phyloP scores from a whole-genome alignment of 2,329 filamentous ascomycete species.

The Aureobasidium sp. region DNA sequence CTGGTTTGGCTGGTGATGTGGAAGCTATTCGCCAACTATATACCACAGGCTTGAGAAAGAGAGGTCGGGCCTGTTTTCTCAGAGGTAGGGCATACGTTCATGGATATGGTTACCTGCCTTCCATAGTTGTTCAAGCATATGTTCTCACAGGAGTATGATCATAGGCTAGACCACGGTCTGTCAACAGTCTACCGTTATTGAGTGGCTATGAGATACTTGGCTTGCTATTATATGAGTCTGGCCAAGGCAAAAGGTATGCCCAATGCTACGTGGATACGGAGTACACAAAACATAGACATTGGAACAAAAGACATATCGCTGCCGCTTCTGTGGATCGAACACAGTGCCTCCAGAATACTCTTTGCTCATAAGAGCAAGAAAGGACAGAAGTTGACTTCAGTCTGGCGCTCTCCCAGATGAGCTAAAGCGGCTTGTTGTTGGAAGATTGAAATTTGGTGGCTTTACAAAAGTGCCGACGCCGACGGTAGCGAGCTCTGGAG shows the following conservation, averaged over 20 bases:
- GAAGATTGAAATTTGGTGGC: not conserved
- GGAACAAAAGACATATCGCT: not conserved
- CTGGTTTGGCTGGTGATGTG: not conserved
- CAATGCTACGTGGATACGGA: not conserved
- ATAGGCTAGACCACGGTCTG: not conserved
- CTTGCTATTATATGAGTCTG: not conserved
- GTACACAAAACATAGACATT: not conserved
- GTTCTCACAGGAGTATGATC: not conserved
- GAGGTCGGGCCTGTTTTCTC: not conserved
- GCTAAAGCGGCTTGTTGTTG: constrained; percentile 14
- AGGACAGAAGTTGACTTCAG: constrained; percentile 17
- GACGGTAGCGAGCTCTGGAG: not conserved
- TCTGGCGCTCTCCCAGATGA: constrained; percentile 18
- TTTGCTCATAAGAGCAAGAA: too few species aligned
- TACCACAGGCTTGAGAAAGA: too few species aligned
- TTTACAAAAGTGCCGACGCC: not conserved
- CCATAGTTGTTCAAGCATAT: not conserved
- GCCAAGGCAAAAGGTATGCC: not conserved
- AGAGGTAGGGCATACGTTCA: not conserved
- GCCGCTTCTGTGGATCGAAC: constrained; percentile 17
- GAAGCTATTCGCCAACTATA: not conserved
- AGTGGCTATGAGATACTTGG: not conserved
- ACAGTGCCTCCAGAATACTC: constrained; percentile 17
- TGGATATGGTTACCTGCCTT: not conserved
- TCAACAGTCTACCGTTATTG: not conserved